These are phyloP conservation scores for Aspergillus cejpii DNA, from an alignment of 2,329 filamentous ascomycete species.

Conservation along the genomic window DNA sequence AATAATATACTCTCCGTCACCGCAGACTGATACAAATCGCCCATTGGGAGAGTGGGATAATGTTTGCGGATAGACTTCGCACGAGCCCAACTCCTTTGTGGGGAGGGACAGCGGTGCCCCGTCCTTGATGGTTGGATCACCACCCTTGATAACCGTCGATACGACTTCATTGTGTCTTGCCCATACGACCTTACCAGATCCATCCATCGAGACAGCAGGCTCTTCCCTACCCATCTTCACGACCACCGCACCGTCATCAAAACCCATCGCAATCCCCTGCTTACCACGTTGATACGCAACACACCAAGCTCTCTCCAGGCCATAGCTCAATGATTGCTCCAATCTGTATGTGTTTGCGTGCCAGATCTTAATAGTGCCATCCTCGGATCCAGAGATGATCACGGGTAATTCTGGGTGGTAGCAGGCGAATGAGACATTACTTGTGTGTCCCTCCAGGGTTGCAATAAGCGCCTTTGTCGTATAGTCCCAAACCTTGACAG, in stretches of 20 bases:
- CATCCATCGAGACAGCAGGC: constrained; percentile 95
- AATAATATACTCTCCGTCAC: constrained; percentile 97
- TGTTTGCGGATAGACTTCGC: constrained; percentile 93
- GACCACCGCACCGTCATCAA: constrained; percentile 95
- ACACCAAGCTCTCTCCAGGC: constrained; percentile 94
- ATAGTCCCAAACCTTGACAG: constrained; percentile 98
- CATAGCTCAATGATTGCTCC: constrained; percentile 94
- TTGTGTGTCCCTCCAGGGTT: constrained; percentile 92
- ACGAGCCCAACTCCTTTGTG: constrained; percentile 90
- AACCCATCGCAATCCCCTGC: constrained; percentile 91
- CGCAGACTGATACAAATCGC: constrained; percentile 80
- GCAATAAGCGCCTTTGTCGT: constrained; percentile 96
- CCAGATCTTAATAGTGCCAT: constrained; percentile 97
- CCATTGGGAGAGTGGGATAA: constrained; percentile 94
- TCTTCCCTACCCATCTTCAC: constrained; percentile 97
- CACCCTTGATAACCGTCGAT: constrained; percentile 89
- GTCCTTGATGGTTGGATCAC: constrained; percentile 77
- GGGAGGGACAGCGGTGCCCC: constrained; percentile 77
- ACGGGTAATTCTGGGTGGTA: constrained; percentile 96
- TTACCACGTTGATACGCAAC: constrained; percentile 90
- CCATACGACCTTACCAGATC: constrained; percentile 92
- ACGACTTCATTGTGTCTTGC: constrained; percentile 92
- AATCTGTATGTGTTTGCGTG: constrained; percentile 95
- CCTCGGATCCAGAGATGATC: constrained; percentile 96
- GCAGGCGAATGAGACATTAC: constrained; percentile 95